Evolutionary conservation across 805 yeast genomes (phyloP), one percentile per base, ranked within the genome.

Genomic region (Maudiozyma bulderi): DNA sequence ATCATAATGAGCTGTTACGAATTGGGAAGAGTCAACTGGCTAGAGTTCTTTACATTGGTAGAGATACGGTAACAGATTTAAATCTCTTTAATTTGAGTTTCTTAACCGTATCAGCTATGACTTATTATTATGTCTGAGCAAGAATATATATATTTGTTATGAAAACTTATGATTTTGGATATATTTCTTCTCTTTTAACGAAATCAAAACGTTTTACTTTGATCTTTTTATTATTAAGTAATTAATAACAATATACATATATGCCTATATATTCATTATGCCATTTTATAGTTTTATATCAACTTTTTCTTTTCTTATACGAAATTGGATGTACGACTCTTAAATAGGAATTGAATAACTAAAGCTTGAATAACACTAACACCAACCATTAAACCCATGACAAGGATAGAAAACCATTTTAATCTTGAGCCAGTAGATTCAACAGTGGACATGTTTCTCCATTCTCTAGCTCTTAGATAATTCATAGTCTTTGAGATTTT

Each of bases 391-490:
- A 84, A 72, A 40, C 78, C 64, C 54, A 86, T 84, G 63, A 84
- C 89, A 50, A 80, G 68, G 47, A 86, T 69, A 43, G 90, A 81
- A 61, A 86, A 78, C 77, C 83, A 86, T 62, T 84, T 82, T 51
- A 87, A 76, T 63, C 95, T 80, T 15, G 82, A 71, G 60, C 83
- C 86, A 33, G 95, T 87, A 46, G 87, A 79, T 66, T 75, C 74
- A 54, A 87, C 96, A 41, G 96, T 87, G 46, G 91, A 85, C 78
- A 89, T 93, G 71, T 93, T 93, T 74, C 99, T 82, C 79, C 87
- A 85, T 73, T 90, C 95, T 73, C 99, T 85, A 14, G 97, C 89
- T 74, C 89, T 88, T 72, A 91, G 81, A 68, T 93, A 88, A 61
- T 84, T 87, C 68, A 91, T 72, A 69, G 79, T 70, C 62, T 75